These are phyloP conservation scores for Babesia bigemina DNA, from an alignment of 169 alveolate genomes.

Conservation along the genomic window DNA sequence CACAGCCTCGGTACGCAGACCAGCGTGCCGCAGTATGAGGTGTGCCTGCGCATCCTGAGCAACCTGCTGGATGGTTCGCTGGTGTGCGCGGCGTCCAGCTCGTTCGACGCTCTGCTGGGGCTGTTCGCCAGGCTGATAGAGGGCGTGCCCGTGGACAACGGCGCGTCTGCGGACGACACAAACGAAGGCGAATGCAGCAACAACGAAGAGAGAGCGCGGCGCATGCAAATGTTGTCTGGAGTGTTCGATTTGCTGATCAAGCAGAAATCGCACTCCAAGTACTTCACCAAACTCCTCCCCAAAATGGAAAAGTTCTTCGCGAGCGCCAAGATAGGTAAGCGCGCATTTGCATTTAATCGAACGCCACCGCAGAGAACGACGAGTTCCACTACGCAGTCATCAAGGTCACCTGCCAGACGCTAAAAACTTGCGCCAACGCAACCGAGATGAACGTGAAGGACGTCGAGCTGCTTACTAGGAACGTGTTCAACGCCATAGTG, in stretches of 20 bases:
- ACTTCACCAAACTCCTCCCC: constrained; percentile 42
- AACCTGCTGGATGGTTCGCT: constrained; percentile 1
- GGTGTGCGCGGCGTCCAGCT: neutral
- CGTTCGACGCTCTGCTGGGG: constrained; percentile 17
- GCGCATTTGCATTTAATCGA: neutral
- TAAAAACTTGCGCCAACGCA: constrained; percentile 1
- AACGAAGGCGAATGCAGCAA: neutral
- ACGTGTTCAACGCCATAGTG: constrained; percentile 21
- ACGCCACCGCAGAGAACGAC: constrained; percentile 6
- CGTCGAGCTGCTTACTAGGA: constrained; percentile 5
- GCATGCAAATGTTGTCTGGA: constrained; percentile 9
- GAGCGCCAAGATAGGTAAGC: constrained; percentile 17
- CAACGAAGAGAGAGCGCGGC: constrained; percentile 14
- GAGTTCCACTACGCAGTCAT: constrained; percentile 35
- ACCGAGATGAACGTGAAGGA: neutral
- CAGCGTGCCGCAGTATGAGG: neutral
- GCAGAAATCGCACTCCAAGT: constrained; percentile 7
- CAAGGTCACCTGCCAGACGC: constrained; percentile 37
- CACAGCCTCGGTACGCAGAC: constrained; percentile 1
- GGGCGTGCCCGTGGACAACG: neutral
- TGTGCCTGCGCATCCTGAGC: neutral
- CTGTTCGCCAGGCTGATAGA: constrained; percentile 9
- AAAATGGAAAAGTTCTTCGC: constrained; percentile 17
- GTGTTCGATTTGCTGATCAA: constrained; percentile 29
- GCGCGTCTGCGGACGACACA: neutral